Conservation (phyloP, 768 basidiomycete species). For the Tylopilus balloui region DNA sequence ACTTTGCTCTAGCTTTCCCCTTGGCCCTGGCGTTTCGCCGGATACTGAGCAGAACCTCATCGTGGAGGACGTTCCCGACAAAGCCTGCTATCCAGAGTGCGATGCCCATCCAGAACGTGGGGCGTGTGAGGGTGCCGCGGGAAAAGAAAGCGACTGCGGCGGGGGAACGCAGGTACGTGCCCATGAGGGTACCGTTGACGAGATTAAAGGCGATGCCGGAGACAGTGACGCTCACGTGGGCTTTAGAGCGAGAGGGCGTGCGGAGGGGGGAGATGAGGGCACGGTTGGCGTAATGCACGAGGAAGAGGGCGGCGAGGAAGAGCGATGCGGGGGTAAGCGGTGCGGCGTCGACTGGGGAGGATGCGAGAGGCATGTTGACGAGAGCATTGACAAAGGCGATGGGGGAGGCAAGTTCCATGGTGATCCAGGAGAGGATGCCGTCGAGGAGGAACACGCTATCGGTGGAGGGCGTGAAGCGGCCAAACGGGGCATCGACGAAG, state of each 20-base stretch:
- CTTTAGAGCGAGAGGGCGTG: conserved; percentile 72
- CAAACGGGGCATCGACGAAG: conserved; percentile 73
- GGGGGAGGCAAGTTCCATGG: conserved; percentile 72
- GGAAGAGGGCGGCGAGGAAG: conserved; percentile 53
- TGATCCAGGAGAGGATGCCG: conserved; percentile 65
- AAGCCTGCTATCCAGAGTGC: conserved; percentile 69
- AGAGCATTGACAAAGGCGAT: conserved; percentile 48
- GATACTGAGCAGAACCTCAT: conserved; percentile 83
- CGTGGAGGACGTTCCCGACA: conserved; percentile 78
- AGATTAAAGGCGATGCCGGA: conserved; percentile 61
- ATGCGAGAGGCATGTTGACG: conserved; percentile 45
- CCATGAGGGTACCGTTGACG: conserved; percentile 67
- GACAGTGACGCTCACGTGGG: conserved; percentile 63
- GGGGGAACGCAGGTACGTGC: conserved; percentile 63
- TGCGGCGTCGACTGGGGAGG: conserved; percentile 26
- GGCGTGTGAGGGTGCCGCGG: conserved; percentile 25
- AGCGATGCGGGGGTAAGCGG: conserved; percentile 39
- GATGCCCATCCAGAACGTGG: conserved; percentile 60
- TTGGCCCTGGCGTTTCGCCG: conserved; percentile 55
- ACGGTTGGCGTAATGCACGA: conserved; percentile 82
- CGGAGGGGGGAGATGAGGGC: conserved; percentile 75
- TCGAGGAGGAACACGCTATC: conserved; percentile 51
- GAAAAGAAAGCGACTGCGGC: conserved; percentile 42
- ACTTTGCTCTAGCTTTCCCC: conserved; percentile 28
- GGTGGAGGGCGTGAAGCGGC: conserved; percentile 56